A percentile compares a stretch with the other conserved stretches of the same genome.
Evolutionary conservation across 176 grass and related monocot species (phyloP).

Genomic region (Chrysopogon serrulatus): DNA sequence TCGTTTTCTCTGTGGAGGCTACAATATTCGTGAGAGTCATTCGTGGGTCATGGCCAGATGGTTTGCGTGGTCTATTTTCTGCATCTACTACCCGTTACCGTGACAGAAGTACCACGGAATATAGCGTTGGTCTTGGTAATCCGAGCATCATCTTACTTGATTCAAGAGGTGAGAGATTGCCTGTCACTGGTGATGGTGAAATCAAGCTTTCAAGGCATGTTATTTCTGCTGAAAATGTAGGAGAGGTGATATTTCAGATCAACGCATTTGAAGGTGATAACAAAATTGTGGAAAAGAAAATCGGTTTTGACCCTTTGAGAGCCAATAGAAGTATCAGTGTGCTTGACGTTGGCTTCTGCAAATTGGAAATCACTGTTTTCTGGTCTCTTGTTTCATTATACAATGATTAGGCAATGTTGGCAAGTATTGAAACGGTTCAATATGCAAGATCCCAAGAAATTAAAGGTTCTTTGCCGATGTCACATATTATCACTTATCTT

Average conservation of each 20-base stretch:
- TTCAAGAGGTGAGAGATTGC: neutral
- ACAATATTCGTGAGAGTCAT: neutral
- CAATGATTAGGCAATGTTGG: too few species aligned
- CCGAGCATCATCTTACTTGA: neutral
- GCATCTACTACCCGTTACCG: too few species aligned
- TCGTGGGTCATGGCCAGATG: neutral
- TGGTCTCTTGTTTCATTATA: neutral
- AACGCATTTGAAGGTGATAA: neutral
- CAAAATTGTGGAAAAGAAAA: neutral
- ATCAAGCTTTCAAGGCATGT: neutral
- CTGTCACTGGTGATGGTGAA: neutral
- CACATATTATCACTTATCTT: too few species aligned
- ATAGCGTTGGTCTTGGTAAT: neutral
- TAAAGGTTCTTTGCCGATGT: too few species aligned
- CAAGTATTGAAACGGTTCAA: too few species aligned
- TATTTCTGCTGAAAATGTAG: neutral
- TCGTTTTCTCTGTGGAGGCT: neutral
- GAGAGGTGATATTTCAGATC: neutral
- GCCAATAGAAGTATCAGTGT: neutral
- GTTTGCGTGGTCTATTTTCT: neutral
- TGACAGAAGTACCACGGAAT: neutral
- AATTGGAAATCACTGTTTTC: neutral
- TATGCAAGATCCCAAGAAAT: too few species aligned
- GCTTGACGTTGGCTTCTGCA: neutral
- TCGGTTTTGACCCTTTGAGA: neutral